A percentile compares a stretch with the other conserved stretches of the same genome.
phyloP scores from a whole-genome alignment of 805 yeast genomes.

The Saccharomyces kudriavzevii region DNA sequence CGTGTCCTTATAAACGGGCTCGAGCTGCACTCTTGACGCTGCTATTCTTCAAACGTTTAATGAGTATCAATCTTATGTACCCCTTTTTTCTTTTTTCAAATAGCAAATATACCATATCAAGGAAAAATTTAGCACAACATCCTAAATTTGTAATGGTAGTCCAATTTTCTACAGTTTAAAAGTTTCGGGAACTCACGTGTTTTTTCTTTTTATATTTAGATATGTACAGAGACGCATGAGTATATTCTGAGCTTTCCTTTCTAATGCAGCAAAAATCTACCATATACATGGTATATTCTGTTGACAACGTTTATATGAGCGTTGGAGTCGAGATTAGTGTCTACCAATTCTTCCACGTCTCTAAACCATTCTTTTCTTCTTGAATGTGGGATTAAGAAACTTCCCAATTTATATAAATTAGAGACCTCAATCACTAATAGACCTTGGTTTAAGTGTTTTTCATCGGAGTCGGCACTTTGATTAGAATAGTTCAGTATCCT shows the following conservation, averaged over 20 bases:
- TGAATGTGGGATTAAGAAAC: conserved; percentile 41
- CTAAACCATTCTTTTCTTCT: conserved; percentile 48
- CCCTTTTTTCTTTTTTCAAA: not conserved
- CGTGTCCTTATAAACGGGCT: not conserved
- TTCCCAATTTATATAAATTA: conserved; percentile 45
- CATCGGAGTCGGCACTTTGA: conserved; percentile 11
- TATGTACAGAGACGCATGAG: not conserved
- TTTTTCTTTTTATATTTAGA: not conserved
- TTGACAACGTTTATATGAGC: conserved; percentile 42
- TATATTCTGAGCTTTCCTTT: not conserved
- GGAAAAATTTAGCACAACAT: not conserved
- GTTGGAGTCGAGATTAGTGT: conserved; percentile 30
- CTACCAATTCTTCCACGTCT: conserved; percentile 55
- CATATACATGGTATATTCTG: conserved; percentile 58
- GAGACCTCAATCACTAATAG: conserved; percentile 58
- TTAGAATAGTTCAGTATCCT: conserved; percentile 37
- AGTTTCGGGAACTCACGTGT: not conserved
- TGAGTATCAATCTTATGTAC: not conserved
- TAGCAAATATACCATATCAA: not conserved
- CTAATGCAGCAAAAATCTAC: conserved; percentile 21
- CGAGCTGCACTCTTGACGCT: not conserved
- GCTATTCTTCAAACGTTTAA: not conserved
- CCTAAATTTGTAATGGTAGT: not conserved
- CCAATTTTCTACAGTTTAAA: not conserved
- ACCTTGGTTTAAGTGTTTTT: conserved; percentile 42